A percentile compares a stretch with the other conserved stretches of the same genome.
These are phyloP conservation scores for Parasitella parasitica DNA, from an alignment of 371 early-diverging fungal species.

Conservation along the genomic window DNA sequence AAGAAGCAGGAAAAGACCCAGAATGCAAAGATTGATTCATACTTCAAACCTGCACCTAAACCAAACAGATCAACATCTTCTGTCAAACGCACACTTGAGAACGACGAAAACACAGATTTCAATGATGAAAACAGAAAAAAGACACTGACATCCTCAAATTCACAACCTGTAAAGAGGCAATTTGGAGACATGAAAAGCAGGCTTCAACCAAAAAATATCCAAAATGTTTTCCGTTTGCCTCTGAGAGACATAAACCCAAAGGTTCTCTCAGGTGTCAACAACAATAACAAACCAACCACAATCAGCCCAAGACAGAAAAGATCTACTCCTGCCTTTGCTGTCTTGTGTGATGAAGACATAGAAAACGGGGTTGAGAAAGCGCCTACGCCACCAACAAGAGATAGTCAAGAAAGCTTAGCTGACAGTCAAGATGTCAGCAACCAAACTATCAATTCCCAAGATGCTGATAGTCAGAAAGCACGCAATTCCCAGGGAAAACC, in stretches of 20 bases:
- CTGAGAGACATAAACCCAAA: not conserved
- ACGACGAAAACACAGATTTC: no score
- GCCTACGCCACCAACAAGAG: not conserved
- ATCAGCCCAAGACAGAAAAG: not conserved
- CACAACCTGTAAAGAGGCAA: no score
- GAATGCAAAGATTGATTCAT: not conserved
- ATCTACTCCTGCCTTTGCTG: not conserved
- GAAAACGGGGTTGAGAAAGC: constrained; percentile 5
- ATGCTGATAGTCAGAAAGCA: not conserved
- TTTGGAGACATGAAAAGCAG: not conserved
- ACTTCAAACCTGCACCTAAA: not conserved
- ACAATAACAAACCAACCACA: not conserved
- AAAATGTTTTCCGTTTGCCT: not conserved
- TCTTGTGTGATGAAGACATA: constrained; percentile 11
- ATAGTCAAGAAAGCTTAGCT: not conserved
- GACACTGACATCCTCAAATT: no score
- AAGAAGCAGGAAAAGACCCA: not conserved
- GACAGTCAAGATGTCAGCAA: not conserved
- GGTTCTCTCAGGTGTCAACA: not conserved
- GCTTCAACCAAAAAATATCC: not conserved
- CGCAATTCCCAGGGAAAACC: not conserved
- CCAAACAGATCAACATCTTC: not conserved
- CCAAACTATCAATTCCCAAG: not conserved
- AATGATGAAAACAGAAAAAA: no score
- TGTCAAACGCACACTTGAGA: no score